Conservation (phyloP, 2,329 filamentous ascomycete genomes). For the Sarocladium oryzae region DNA sequence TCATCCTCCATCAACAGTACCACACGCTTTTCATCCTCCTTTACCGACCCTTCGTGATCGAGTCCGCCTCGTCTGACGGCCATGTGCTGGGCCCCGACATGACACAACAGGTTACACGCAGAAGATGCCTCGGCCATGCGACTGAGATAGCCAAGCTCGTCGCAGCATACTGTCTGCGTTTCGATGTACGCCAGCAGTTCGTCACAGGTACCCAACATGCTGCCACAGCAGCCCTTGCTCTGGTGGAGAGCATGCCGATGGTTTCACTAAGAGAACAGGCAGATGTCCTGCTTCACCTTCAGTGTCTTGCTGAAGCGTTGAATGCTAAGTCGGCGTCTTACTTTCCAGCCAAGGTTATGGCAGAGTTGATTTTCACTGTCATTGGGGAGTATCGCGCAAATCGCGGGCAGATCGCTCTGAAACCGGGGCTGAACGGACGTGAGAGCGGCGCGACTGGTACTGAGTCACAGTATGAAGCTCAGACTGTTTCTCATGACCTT, state of each 20-base stretch:
- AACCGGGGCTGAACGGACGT: not conserved
- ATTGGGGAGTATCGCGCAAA: not conserved
- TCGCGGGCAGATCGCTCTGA: not conserved
- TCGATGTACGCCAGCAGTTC: not conserved
- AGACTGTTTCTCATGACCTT: no score
- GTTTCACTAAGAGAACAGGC: not conserved
- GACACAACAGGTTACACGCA: not conserved
- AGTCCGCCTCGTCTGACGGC: not conserved
- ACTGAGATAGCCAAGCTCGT: not conserved
- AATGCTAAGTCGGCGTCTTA: not conserved
- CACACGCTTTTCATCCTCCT: conserved; percentile 1
- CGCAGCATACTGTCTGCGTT: not conserved
- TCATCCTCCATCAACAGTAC: conserved; percentile 1
- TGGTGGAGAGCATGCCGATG: not conserved
- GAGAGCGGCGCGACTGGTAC: no score
- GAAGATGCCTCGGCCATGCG: not conserved
- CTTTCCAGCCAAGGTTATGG: not conserved
- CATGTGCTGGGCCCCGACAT: not conserved
- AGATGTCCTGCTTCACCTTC: not conserved
- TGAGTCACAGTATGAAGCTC: no score
- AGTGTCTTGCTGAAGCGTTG: not conserved
- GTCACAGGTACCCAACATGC: not conserved
- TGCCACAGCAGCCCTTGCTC: not conserved
- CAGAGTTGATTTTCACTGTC: not conserved
- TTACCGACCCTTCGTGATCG: not conserved